A percentile compares a stretch with the other conserved stretches of the same genome.
Evolutionary conservation across 2,329 filamentous ascomycete genomes (phyloP).

Genomic region (Cladosporium sp.): DNA sequence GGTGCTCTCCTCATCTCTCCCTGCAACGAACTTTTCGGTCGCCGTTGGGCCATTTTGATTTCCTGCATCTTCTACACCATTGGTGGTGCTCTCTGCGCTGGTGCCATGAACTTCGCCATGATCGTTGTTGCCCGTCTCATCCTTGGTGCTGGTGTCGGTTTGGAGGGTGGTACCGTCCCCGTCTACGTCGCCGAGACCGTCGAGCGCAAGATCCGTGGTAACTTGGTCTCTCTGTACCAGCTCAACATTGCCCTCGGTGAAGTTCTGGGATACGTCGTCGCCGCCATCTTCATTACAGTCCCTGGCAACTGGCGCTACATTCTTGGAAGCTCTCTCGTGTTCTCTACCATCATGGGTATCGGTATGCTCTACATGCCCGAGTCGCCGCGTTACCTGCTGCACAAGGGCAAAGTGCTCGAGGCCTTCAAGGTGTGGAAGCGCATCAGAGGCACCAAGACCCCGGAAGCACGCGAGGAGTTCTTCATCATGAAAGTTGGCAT

Average conservation of each 20-base stretch:
- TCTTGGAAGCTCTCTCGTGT: slow-evolving; percentile 65
- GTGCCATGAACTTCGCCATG: slow-evolving; percentile 65
- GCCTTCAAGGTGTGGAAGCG: slow-evolving; percentile 68
- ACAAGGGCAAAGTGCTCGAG: slow-evolving; percentile 56
- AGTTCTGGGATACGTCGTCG: slow-evolving; percentile 67
- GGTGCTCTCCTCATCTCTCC: slow-evolving; percentile 64
- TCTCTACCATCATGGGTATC: slow-evolving; percentile 55
- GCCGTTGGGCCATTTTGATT: slow-evolving; percentile 64
- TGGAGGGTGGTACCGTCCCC: slow-evolving; percentile 69
- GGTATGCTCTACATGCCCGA: slow-evolving; percentile 69
- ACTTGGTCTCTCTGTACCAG: slow-evolving; percentile 69
- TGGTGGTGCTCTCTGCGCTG: slow-evolving; percentile 63
- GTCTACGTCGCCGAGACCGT: slow-evolving; percentile 72
- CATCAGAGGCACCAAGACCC: slow-evolving; percentile 56
- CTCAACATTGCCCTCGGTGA: slow-evolving; percentile 72
- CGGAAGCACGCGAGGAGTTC: slow-evolving; percentile 63
- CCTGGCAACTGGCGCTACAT: slow-evolving; percentile 69
- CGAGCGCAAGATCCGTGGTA: slow-evolving; percentile 61
- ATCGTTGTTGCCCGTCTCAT: slow-evolving; percentile 65
- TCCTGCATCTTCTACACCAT: slow-evolving; percentile 66
- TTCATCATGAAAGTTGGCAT: slow-evolving; percentile 64
- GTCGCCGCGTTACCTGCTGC: slow-evolving; percentile 64
- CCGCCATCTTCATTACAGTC: slow-evolving; percentile 67
- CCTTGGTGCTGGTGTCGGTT: slow-evolving; percentile 64
- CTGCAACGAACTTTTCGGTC: slow-evolving; percentile 62